These are phyloP conservation scores for Holtermannia corniformis DNA, from an alignment of 768 basidiomycete species.

Conservation along the genomic window DNA sequence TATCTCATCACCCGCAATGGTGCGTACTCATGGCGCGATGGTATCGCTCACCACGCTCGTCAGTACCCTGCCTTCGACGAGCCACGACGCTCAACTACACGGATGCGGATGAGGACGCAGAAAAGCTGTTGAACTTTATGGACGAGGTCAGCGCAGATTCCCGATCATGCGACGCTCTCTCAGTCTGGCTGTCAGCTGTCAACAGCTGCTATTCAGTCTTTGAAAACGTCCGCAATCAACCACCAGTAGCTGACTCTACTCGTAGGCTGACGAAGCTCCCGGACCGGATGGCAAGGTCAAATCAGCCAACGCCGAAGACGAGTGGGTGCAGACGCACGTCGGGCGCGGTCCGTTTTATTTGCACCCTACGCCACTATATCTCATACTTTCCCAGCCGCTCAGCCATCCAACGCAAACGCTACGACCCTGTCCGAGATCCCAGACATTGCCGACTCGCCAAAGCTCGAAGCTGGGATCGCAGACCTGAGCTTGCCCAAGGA, in stretches of 20 bases:
- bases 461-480: slow-evolving; percentile 10
- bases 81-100: slow-evolving; percentile 88
- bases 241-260: neutral
- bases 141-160: slow-evolving; percentile 42
- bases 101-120: slow-evolving; percentile 91
- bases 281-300: slow-evolving; percentile 42
- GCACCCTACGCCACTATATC: neutral
- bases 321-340: slow-evolving; percentile 98
- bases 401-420: slow-evolving; percentile 8
- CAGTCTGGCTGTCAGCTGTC: neutral
- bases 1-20: slow-evolving; percentile 84
- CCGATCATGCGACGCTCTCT: neutral
- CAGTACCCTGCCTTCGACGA: slow-evolving; percentile 88
- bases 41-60: neutral
- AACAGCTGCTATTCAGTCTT: neutral
- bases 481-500: slow-evolving; percentile 13
- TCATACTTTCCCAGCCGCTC: slow-evolving; percentile 5
- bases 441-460: slow-evolving; percentile 31
- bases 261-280: slow-evolving; percentile 40
- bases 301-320: slow-evolving; percentile 51
- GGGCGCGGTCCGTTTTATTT: slow-evolving; percentile 48
- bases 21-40: slow-evolving; percentile 28
- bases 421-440: slow-evolving; percentile 33
- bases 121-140: slow-evolving; percentile 72
- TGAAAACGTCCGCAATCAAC: no score